Conservation (phyloP, 306 rosid genomes). For the Medicago ruthenica region DNA sequence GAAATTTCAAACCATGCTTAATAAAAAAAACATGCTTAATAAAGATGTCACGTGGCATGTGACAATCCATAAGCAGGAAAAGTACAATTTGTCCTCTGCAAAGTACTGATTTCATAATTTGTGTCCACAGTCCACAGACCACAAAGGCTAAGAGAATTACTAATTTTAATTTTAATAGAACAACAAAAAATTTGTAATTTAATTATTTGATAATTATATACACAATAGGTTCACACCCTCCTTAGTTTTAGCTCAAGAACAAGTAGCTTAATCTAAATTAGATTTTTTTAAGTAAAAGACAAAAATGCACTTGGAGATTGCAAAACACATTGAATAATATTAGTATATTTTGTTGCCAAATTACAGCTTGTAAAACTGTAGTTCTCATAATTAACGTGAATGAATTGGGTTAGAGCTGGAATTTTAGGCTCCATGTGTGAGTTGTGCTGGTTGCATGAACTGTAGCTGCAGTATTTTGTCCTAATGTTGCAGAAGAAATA, state of each 20-base stretch:
- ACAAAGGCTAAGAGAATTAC: too few relatives aligned
- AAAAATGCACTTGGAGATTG: not conserved
- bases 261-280: too few relatives aligned
- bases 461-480: conserved; percentile 37
- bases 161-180: too few relatives aligned
- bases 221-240: too few relatives aligned
- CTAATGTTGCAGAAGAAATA: conserved; percentile 28
- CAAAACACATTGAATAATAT: not conserved
- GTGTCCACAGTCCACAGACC: not conserved
- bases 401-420: conserved; percentile 12
- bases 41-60: conserved; percentile 38
- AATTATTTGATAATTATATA: too few relatives aligned
- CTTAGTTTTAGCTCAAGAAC: too few relatives aligned
- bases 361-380: conserved; percentile 25
- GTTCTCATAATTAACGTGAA: conserved; percentile 19
- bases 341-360: not conserved
- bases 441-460: conserved; percentile 47
- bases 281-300: conserved; percentile 15
- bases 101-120: conserved; percentile 19
- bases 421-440: conserved; percentile 44
- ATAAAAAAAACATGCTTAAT: not conserved
- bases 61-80: not conserved
- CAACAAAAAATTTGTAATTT: too few relatives aligned
- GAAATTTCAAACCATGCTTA: not conserved
- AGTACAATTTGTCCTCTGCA: conserved; percentile 26